phyloP scores from a whole-genome alignment of 106 monocot species.

The Dioscorea dumetorum region DNA sequence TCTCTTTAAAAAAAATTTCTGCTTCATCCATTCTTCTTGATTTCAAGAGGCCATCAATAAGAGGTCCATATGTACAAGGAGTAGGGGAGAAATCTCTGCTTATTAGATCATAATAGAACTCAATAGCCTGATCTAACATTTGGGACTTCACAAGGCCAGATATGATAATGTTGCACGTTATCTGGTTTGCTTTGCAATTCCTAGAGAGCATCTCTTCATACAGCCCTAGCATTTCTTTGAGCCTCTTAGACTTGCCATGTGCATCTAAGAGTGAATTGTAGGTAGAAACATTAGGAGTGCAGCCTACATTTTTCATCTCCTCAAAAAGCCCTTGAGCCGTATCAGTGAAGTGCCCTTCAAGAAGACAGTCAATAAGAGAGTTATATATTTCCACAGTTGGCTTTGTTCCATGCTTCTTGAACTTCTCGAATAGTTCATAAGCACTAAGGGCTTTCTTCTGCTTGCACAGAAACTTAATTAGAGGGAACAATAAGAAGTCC shows the following conservation, averaged over 20 bases:
- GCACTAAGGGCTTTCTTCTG: constrained; percentile 55
- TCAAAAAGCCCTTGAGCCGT: constrained; percentile 37
- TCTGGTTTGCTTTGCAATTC: constrained; percentile 46
- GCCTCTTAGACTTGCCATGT: constrained; percentile 50
- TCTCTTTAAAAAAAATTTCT: constrained; percentile 63
- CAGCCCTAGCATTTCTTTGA: constrained; percentile 58
- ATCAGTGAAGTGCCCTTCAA: constrained; percentile 22
- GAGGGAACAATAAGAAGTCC: constrained; percentile 63
- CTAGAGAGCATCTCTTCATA: constrained; percentile 65
- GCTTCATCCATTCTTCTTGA: constrained; percentile 52
- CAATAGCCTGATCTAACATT: constrained; percentile 64
- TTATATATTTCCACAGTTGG: constrained; percentile 65
- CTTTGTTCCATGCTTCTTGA: constrained; percentile 50
- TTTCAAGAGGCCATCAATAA: constrained; percentile 78
- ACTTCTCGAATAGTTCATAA: constrained; percentile 45
- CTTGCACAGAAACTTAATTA: constrained; percentile 65
- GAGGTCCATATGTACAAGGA: constrained; percentile 88
- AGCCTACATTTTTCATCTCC: constrained; percentile 69
- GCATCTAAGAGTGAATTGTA: constrained; percentile 69
- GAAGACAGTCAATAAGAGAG: constrained; percentile 45
- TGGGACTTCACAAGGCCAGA: constrained; percentile 60
- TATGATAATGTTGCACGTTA: constrained; percentile 79
- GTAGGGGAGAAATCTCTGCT: constrained; percentile 68
- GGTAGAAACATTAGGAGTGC: constrained; percentile 52
- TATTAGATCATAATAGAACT: constrained; percentile 75